Evolutionary conservation across 1,284 basidiomycete genomes (phyloP).

Genomic region (Tranzscheliella williamsii): DNA sequence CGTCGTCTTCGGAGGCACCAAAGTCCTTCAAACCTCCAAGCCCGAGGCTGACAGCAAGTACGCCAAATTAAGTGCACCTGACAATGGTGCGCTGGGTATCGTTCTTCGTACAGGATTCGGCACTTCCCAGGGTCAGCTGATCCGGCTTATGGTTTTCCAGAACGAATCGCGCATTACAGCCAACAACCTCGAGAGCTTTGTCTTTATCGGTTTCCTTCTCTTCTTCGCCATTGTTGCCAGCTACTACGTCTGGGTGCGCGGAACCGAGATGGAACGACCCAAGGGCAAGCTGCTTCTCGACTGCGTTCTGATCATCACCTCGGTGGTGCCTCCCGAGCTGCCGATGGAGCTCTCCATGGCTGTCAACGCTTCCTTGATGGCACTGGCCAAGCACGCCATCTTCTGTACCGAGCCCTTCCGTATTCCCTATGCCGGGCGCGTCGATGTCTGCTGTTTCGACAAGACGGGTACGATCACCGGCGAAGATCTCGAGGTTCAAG

Average conservation of each 20-base stretch:
- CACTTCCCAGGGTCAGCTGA: conserved; percentile 60
- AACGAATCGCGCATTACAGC: conserved; percentile 59
- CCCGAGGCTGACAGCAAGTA: conserved; percentile 39
- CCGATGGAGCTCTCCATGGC: conserved; percentile 61
- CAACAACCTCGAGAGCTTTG: conserved; percentile 59
- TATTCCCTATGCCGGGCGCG: conserved; percentile 58
- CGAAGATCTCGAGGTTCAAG: conserved; percentile 59
- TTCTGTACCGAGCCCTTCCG: conserved; percentile 61
- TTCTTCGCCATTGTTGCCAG: conserved; percentile 59
- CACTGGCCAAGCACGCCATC: conserved; percentile 76
- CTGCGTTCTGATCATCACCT: conserved; percentile 60
- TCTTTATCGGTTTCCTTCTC: conserved; percentile 60
- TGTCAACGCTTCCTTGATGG: conserved; percentile 67
- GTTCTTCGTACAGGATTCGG: conserved; percentile 60
- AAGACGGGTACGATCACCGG: conserved; percentile 61
- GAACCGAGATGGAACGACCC: conserved; percentile 55
- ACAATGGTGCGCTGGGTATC: conserved; percentile 53
- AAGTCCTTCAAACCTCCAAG: conserved; percentile 57
- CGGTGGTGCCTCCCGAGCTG: conserved; percentile 59
- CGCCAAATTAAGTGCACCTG: conserved; percentile 46
- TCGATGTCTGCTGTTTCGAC: conserved; percentile 61
- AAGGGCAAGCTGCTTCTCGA: conserved; percentile 60
- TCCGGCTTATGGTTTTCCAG: conserved; percentile 60
- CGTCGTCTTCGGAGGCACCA: conserved; percentile 60
- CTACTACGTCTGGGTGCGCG: conserved; percentile 57